Conservation (phyloP, 345 rosid genomes). For the Euphorbia peplus region DNA sequence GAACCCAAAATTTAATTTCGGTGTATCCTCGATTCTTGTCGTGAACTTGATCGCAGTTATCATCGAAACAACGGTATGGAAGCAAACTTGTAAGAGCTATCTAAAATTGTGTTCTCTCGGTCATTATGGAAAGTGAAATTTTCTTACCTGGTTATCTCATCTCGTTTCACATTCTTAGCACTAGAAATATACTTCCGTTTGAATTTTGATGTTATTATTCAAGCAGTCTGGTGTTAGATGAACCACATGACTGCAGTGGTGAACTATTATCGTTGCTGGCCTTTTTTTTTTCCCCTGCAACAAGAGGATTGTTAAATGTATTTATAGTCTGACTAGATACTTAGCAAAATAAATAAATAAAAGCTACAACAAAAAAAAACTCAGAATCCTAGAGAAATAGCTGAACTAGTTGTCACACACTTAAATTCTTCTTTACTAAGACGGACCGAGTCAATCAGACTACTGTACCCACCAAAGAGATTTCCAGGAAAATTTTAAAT, state of each 20-base stretch:
- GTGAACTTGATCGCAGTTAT: slow-evolving; percentile 80
- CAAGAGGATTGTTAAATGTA: too few relatives aligned
- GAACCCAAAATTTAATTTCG: slow-evolving; percentile 67
- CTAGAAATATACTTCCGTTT: not conserved
- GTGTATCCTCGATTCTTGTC: slow-evolving; percentile 66
- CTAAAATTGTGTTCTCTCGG: not conserved
- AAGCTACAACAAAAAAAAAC: too few relatives aligned
- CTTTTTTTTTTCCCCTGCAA: too few relatives aligned
- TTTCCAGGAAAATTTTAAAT: not conserved
- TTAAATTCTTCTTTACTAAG: too few relatives aligned
- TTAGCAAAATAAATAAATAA: too few relatives aligned
- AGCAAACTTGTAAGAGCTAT: slow-evolving; percentile 1
- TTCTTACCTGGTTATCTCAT: not conserved
- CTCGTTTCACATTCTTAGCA: not conserved
- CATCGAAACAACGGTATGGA: slow-evolving; percentile 86
- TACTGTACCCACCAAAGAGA: too few relatives aligned
- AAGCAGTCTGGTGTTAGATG: not conserved
- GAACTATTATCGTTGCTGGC: too few relatives aligned
- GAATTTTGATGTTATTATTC: not conserved
- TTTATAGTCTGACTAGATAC: too few relatives aligned
- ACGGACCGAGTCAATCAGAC: too few relatives aligned
- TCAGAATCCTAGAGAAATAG: too few relatives aligned
- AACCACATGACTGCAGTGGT: not conserved
- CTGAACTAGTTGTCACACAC: too few relatives aligned
- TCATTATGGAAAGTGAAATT: not conserved